A percentile compares a stretch with the other conserved stretches of the same genome.
These are phyloP conservation scores for Aeschynomene evenia DNA, from an alignment of 306 rosid genomes.

Conservation along the genomic window DNA sequence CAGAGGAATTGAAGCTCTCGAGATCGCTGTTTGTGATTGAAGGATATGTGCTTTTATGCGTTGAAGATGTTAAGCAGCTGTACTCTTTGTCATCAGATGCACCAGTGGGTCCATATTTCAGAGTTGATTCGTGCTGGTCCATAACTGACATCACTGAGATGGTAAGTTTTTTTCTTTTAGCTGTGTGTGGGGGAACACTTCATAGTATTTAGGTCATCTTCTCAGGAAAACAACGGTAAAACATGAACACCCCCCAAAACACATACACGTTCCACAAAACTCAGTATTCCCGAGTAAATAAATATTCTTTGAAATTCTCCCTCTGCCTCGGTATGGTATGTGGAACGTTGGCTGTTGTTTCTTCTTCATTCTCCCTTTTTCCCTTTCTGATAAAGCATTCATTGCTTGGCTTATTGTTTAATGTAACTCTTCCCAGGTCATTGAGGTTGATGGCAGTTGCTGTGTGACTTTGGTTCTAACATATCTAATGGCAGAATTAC, in stretches of 20 bases:
- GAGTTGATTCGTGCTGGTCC: constrained; percentile 68
- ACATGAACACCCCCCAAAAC: background rate
- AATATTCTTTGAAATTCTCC: background rate
- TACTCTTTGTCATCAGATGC: constrained; percentile 53
- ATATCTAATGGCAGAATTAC: constrained; percentile 40
- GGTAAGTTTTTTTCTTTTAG: constrained; percentile 40
- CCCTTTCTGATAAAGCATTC: background rate
- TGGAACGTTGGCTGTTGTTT: background rate
- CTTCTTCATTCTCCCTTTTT: background rate
- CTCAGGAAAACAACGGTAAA: constrained; percentile 9
- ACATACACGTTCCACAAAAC: no score
- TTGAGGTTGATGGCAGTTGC: constrained; percentile 46
- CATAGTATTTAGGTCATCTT: background rate
- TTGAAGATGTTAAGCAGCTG: constrained; percentile 66
- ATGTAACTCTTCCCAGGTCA: constrained; percentile 49
- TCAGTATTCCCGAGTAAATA: background rate
- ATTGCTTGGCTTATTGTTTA: constrained; percentile 20
- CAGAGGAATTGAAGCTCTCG: constrained; percentile 70
- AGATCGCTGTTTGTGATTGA: constrained; percentile 80
- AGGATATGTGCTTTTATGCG: constrained; percentile 65
- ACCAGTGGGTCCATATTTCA: constrained; percentile 56
- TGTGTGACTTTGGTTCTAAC: constrained; percentile 57
- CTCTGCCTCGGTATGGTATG: background rate
- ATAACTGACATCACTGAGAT: constrained; percentile 64
- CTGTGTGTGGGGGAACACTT: background rate